These are phyloP conservation scores for Aspergillus sp. DNA, from an alignment of 2,329 filamentous ascomycete genomes.

Conservation along the genomic window DNA sequence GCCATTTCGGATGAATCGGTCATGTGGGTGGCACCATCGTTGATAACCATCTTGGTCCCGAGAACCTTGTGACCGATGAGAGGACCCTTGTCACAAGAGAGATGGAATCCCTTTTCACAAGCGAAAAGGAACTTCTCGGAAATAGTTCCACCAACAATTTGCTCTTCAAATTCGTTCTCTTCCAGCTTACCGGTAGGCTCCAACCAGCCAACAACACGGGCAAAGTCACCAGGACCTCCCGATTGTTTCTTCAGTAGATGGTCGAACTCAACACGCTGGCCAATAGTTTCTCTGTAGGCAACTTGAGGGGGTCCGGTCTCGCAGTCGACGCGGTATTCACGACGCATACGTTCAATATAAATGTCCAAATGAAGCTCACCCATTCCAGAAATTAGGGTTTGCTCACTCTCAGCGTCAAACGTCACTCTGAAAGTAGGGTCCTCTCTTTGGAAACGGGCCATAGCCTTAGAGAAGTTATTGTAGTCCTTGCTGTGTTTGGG, in stretches of 20 bases:
- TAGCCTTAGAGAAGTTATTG: conserved; percentile 95
- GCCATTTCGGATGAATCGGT: conserved; percentile 97
- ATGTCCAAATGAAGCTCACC: conserved; percentile 96
- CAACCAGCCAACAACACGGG: conserved; percentile 86
- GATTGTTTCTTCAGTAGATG: conserved; percentile 93
- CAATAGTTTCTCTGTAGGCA: conserved; percentile 93
- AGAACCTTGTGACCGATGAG: conserved; percentile 91
- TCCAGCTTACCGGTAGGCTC: conserved; percentile 75
- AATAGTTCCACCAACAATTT: conserved; percentile 85
- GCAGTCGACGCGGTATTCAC: conserved; percentile 96
- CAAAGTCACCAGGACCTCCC: conserved; percentile 92
- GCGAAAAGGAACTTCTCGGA: conserved; percentile 94
- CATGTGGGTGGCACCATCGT: conserved; percentile 94
- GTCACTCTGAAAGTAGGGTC: conserved; percentile 96
- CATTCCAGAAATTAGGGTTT: conserved; percentile 99
- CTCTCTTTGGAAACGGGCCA: conserved; percentile 97
- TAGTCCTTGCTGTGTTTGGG: conserved; percentile 91
- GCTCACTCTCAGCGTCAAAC: conserved; percentile 86
- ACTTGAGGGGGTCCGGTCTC: conserved; percentile 95
- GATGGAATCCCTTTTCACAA: conserved; percentile 91
- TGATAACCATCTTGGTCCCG: conserved; percentile 85
- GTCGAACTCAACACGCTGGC: conserved; percentile 77
- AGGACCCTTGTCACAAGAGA: conserved; percentile 80
- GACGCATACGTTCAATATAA: conserved; percentile 93
- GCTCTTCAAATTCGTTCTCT: conserved; percentile 80